Percentiles rank a stretch among this genome's conserved stretches.
These are phyloP conservation scores for Agarophyton chilense DNA, from an alignment of 23 red algal genomes.

Conservation along the genomic window DNA sequence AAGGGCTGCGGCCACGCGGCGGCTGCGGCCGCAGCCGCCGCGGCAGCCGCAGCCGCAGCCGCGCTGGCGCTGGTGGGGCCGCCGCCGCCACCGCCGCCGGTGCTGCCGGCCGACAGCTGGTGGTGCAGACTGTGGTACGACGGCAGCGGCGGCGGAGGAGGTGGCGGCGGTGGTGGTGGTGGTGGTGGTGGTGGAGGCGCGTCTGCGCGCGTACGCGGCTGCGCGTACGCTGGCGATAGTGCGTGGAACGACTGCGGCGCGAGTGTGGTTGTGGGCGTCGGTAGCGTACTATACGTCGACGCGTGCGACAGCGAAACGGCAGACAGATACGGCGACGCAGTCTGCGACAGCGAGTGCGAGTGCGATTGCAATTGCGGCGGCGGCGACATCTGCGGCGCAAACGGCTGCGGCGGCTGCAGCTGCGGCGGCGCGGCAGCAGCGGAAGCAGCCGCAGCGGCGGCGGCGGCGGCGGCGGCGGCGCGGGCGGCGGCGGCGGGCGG, in stretches of 20 bases:
- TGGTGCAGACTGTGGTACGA: conserved; percentile 33
- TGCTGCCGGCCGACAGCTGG: background rate
- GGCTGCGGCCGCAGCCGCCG: background rate
- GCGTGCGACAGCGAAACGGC: background rate
- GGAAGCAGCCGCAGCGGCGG: conserved; percentile 1
- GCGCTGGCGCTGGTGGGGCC: background rate
- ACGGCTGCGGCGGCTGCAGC: conserved; percentile 13
- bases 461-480: conserved; percentile 32
- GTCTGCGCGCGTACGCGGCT: background rate
- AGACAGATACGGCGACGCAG: background rate
- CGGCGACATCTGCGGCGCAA: background rate
- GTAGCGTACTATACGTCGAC: background rate
- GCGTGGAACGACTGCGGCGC: background rate
- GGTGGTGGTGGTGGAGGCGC: background rate
- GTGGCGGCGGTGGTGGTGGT: background rate
- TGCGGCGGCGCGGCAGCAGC: conserved; percentile 2
- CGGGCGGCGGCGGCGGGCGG: conserved; percentile 37
- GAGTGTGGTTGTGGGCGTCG: background rate
- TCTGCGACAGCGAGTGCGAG: no score
- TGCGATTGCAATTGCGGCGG: no score
- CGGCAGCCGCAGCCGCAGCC: background rate
- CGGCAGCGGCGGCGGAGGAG: conserved; percentile 2
- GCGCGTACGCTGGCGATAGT: background rate
- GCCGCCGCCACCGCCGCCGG: background rate
- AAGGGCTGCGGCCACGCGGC: background rate